These are phyloP conservation scores for Solanum tacnaense DNA, from an alignment of 257 asterid genomes.

Conservation along the genomic window DNA sequence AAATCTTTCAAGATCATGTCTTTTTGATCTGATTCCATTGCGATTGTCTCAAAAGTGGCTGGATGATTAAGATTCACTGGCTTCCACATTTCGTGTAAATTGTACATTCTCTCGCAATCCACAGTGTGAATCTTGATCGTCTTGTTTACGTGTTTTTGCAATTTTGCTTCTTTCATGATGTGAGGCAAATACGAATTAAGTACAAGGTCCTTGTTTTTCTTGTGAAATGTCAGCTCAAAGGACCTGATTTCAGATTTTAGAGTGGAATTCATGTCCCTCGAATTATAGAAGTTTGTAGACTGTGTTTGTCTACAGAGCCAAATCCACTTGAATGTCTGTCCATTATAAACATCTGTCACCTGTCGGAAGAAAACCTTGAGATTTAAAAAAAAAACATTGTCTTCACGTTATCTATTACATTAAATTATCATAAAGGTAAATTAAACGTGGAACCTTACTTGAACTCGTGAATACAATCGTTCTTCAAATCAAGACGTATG, in stretches of 20 bases:
- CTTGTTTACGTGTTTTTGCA: conserved; percentile 3
- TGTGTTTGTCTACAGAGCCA: background rate
- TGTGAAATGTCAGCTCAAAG: conserved; percentile 8
- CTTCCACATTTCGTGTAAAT: background rate
- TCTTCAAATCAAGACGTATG: too few relatives aligned
- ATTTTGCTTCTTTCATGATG: conserved; percentile 7
- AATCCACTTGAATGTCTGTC: background rate
- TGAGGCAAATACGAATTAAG: conserved; percentile 8
- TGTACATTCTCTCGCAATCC: background rate
- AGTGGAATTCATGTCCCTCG: background rate
- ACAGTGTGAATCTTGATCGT: conserved; percentile 6
- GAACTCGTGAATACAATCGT: too few relatives aligned
- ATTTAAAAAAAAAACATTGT: background rate
- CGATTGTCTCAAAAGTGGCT: conserved; percentile 20
- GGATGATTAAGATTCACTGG: conserved; percentile 23
- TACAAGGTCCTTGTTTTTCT: background rate
- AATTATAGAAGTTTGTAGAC: background rate
- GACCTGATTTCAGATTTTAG: conserved; percentile 4
- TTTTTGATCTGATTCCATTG: conserved; percentile 14
- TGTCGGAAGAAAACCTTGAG: too few relatives aligned
- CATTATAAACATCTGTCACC: background rate
- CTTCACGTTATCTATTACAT: accelerated
- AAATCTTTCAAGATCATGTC: conserved; percentile 6
- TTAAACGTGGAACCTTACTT: too few relatives aligned
- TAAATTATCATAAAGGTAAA: too few relatives aligned